These are phyloP conservation scores for Venturia pyrina DNA, from an alignment of 2,329 filamentous ascomycete genomes.

Conservation along the genomic window DNA sequence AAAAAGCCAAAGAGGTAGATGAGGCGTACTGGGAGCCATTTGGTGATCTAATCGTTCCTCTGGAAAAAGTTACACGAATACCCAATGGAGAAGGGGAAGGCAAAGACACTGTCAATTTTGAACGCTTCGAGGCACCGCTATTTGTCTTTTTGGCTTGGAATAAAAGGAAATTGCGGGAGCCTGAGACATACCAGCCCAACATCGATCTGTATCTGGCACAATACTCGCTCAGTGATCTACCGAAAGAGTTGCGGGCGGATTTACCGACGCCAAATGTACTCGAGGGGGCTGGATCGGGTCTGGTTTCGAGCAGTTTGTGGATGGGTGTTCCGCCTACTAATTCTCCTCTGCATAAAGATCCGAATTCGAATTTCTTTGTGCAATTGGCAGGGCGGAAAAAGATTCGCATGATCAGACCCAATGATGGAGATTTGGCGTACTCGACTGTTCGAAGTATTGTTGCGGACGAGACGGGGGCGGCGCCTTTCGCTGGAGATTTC, in stretches of 20 bases:
- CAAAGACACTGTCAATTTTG: slow-evolving; percentile 34
- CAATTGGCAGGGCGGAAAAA: slow-evolving; percentile 67
- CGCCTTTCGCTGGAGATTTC: slow-evolving; percentile 28
- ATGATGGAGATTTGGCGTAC: slow-evolving; percentile 55
- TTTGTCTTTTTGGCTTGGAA: slow-evolving; percentile 52
- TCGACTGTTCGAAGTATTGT: slow-evolving; percentile 31
- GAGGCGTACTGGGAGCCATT: slow-evolving; percentile 15
- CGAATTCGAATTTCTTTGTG: slow-evolving; percentile 86
- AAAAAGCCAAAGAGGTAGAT: neutral
- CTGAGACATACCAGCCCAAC: slow-evolving; percentile 19
- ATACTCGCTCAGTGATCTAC: slow-evolving; percentile 60
- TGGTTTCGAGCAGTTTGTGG: slow-evolving; percentile 87
- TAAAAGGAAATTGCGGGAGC: slow-evolving; percentile 17
- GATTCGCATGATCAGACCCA: slow-evolving; percentile 61
- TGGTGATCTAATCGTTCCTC: slow-evolving; percentile 40
- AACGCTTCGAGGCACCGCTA: slow-evolving; percentile 51
- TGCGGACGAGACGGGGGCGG: slow-evolving; percentile 52
- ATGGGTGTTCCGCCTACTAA: slow-evolving; percentile 77
- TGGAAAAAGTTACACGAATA: slow-evolving; percentile 44
- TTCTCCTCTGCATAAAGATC: slow-evolving; percentile 84
- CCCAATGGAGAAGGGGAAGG: slow-evolving; percentile 16
- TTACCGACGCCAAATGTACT: slow-evolving; percentile 49
- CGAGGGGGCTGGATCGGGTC: slow-evolving; percentile 51
- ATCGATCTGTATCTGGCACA: slow-evolving; percentile 74
- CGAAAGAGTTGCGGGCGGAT: slow-evolving; percentile 50